Percentiles rank a stretch among this genome's conserved stretches.
These are phyloP conservation scores for Schizosaccharomyces osmophilus DNA, from an alignment of 805 yeast species.

Conservation along the genomic window DNA sequence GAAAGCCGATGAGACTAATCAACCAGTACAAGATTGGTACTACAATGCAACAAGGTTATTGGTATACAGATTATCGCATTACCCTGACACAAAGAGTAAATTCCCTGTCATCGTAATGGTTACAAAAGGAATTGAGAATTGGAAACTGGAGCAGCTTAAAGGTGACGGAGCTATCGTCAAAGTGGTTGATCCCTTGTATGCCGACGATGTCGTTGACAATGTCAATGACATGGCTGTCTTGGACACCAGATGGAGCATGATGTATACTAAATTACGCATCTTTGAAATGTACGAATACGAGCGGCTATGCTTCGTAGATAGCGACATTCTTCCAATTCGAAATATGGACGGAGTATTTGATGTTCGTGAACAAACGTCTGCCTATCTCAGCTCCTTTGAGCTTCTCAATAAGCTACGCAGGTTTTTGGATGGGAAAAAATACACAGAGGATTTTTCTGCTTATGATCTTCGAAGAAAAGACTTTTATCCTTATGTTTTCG, in stretches of 20 bases:
- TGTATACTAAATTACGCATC: constrained; percentile 38
- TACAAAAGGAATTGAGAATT: neutral
- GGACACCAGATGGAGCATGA: constrained; percentile 34
- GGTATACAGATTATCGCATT: neutral
- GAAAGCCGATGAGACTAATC: no score
- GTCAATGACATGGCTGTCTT: constrained; percentile 19
- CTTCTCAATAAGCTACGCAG: neutral
- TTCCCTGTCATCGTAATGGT: constrained; percentile 1
- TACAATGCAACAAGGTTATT: constrained; percentile 3
- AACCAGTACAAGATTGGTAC: no score
- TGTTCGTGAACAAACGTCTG: neutral
- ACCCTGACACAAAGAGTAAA: neutral
- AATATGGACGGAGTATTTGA: constrained; percentile 40
- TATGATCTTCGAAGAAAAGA: neutral
- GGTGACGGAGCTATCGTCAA: constrained; percentile 1
- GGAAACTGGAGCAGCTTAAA: neutral
- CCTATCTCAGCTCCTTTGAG: no score
- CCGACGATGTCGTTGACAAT: neutral
- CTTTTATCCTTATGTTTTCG: neutral
- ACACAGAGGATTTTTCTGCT: neutral
- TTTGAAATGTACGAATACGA: constrained; percentile 27
- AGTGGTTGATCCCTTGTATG: neutral
- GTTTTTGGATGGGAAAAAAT: neutral
- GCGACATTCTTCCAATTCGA: constrained; percentile 31
- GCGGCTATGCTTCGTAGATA: constrained; percentile 31